Evolutionary conservation across 164 flowering plant genomes (phyloP).

Genomic region (Saururus chinensis): DNA sequence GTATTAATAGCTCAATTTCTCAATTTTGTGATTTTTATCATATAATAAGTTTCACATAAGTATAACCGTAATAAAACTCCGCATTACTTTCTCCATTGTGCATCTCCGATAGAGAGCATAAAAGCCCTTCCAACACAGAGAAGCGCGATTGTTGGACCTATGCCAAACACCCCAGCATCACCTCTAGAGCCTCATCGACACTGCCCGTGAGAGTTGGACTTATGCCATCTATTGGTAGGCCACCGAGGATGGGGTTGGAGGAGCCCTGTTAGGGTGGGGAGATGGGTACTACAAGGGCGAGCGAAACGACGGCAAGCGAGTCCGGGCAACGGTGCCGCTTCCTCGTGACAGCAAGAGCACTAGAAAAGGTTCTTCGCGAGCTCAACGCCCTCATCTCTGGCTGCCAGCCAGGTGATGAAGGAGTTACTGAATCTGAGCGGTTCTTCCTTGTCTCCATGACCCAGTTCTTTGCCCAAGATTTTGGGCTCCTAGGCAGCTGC

Average conservation of each 20-base stretch:
- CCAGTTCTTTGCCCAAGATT: constrained; percentile 48
- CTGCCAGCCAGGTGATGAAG: too few species aligned
- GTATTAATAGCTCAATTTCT: too few species aligned
- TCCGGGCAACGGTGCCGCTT: constrained; percentile 13
- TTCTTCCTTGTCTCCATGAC: constrained; percentile 88
- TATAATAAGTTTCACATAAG: too few species aligned
- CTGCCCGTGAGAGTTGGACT: too few species aligned
- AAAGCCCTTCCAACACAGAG: too few species aligned
- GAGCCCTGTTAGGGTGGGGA: constrained; percentile 64
- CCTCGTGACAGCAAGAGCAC: constrained; percentile 55
- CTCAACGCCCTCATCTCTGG: constrained; percentile 74
- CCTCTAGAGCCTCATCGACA: too few species aligned
- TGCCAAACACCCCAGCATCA: constrained; percentile 85
- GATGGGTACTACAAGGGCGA: constrained; percentile 92
- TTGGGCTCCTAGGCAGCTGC: constrained; percentile 74
- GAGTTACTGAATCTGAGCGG: constrained; percentile 95
- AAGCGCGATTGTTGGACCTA: constrained; percentile 79
- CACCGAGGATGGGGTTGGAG: constrained; percentile 35
- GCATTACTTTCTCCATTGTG: too few species aligned
- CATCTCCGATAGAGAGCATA: too few species aligned
- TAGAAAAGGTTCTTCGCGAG: constrained; percentile 70
- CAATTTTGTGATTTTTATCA: too few species aligned
- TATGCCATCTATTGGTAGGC: too few species aligned
- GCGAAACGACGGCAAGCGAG: constrained; percentile 27
- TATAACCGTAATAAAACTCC: too few species aligned